phyloP scores from a whole-genome alignment of 148 eudicot genomes.

The Camellia sinensis region DNA sequence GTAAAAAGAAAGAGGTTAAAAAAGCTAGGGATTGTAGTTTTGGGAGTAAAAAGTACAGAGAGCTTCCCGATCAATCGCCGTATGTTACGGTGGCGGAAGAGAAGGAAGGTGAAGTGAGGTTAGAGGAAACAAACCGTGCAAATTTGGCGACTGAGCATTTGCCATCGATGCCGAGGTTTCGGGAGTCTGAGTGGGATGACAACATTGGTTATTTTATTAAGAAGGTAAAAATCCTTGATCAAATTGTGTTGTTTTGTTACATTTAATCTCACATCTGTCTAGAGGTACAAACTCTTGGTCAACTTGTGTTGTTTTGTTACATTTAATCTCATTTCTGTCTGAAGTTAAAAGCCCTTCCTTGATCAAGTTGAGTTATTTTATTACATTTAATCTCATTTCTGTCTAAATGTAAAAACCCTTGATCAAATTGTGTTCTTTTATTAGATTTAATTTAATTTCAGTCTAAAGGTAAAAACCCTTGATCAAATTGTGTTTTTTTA shows the following conservation, averaged over 20 bases:
- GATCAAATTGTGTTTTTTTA: too few species aligned
- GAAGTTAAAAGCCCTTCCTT: too few species aligned
- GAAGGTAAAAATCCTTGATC: conserved; percentile 47
- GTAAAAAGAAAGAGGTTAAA: conserved; percentile 16
- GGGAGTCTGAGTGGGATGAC: conserved; percentile 64
- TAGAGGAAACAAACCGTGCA: conserved; percentile 22
- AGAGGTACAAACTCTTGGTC: not conserved
- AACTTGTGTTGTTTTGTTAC: not conserved
- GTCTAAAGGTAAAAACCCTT: too few species aligned
- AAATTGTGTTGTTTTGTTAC: not conserved
- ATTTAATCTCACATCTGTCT: too few species aligned
- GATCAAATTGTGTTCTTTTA: conserved; percentile 7
- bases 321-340: too few species aligned
- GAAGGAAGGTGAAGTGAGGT: conserved; percentile 22
- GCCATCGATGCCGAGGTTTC: conserved; percentile 26
- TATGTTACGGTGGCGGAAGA: conserved; percentile 36
- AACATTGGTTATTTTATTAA: conserved; percentile 68
- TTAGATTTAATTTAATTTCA: too few species aligned
- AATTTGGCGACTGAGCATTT: conserved; percentile 20
- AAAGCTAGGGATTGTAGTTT: conserved; percentile 41
- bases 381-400: too few species aligned
- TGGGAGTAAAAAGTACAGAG: conserved; percentile 52
- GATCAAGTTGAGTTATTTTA: too few species aligned
- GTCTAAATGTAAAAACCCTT: not conserved
- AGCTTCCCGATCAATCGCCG: conserved; percentile 51